Base-by-base conservation (phyloP, 2,329 filamentous ascomycete species). In the Trichoderma sp. region DNA sequence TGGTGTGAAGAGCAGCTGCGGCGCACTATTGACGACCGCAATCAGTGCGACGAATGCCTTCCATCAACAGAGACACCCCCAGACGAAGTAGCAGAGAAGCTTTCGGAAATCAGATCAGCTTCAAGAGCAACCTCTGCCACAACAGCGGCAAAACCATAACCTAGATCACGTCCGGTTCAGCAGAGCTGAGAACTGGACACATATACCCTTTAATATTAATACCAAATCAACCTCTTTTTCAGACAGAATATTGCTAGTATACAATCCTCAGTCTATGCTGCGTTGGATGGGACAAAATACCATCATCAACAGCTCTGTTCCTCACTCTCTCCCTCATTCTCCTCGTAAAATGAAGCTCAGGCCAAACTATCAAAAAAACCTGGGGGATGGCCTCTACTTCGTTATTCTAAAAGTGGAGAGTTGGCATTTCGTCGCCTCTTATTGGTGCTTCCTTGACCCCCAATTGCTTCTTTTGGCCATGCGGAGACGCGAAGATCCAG, bases 1-100 rank as follows among this genome's bases (percentile, higher is more conserved):
- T 67, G 64, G 64, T 67, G 64, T 32, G 64, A 67, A 28, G 64
- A 67, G 55, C 64, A 67, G 64, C 55, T 67, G 24, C 21, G 64
- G 64, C 64, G 39, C 2, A 67, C 28, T 3, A n/a, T 58, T 37
- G 54, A 51, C 13, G 54, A 37, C 13, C 59, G 64, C 30, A 43
- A 54, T 30, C 63, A 66, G 52, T 66, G 63, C 18, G 37, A 49
- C n/a, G 63, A 66, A 5, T 66, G 63, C 14, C 46, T 37, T 11
- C 28, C 63, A 13, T 49, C 52, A 13, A 34, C 24, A 28, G 39
- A 58, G 28, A 34, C 3, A 10, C 58, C 63, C n/a, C 24, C 63
- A 18, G 52, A 26, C 11, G 63, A 49, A 3, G 49, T 58, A 5
- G 34, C 37, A 66, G 46, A 49, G 37, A 46, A n/a, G 26, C 52